Evolutionary conservation across 2,329 filamentous ascomycete species (phyloP), one percentile per base, ranked within the genome.

Genomic region (Aschersonia sp.): DNA sequence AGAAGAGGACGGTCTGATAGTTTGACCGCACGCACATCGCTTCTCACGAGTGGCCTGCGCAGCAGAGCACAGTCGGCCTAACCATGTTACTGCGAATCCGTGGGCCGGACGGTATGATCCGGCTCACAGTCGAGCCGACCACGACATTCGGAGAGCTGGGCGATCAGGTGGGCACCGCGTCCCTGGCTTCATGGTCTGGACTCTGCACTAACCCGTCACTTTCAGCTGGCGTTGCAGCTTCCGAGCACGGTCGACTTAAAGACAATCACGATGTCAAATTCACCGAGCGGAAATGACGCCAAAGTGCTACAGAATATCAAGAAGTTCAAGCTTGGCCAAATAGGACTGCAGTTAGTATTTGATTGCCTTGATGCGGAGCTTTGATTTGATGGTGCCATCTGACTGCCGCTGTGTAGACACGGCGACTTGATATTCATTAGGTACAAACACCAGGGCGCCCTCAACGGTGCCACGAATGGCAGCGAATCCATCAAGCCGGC

Each of bases 31-130:
- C 4, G 4, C 22, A 22, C 22, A 22, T 22, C 22, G 22, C 22
- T 22, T 22, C 22, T 22, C 22, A 22, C 2, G 22, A 22, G 22
- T 22, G 22, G 22, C 22, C 22, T 22, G 22, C 22, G 22, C 22
- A 22, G 22, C 22, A 22, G 22, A 22, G 35, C 35, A 37, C 12
- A 37, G 35, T 9, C 35, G 12, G 35, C 35, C 12, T 12, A 12
- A 12, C 61, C 53, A 95, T 95, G 80, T 74, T 95, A 59, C 72
- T 95, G 48, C 80, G 89, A 64, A 85, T 95, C 56, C 83, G 89
- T 58, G 88, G 88, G 62, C 87, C 86, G 53, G 88, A 95, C 69
- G 92, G 92, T 69, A 92, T 92, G 73, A 83, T 89, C 66, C 84
- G 92, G 56, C 72, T 97, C 58, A 85, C 74, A 46, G 77, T 94